Base-by-base conservation (phyloP, 495 filamentous ascomycete genomes). In the Penicillium soppii region DNA sequence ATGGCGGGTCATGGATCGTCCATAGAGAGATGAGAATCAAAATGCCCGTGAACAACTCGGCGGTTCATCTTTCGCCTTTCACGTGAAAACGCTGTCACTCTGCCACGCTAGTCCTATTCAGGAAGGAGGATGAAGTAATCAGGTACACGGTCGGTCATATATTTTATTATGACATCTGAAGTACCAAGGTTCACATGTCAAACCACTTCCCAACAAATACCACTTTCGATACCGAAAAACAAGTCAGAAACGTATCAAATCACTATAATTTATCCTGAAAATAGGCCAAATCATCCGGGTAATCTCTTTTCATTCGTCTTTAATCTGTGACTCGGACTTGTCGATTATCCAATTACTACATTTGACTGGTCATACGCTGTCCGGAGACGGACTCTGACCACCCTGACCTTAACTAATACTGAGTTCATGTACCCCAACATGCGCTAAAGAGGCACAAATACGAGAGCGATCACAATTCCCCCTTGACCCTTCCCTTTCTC, bases 1-100 rank as follows among this genome's bases (percentile, higher is more conserved):
- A 50, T 50, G 47, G 47, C 47, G 47, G 47, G 47, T 43, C 47
- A 41, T 15, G 21, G 37, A 49, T 36, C 44, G 20, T 48, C 33
- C 45, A 48, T 23, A 16, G 27, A 43, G 48, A 51, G 38, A 35
- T n/a, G 37, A 40, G 35, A 40, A 13, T 13, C 7, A 43, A 29
- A 25, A 43, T 27, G 26, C 30, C 29, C 43, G n/a, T n/a, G 25
- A 47, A 16, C 13, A 15, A 15, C 17, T 40, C 47, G 47, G 44
- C 36, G 32, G 36, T 47, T 47, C 44, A 47, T 47, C 22, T 27
- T 17, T 37, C 8, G 25, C 21, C 44, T 49, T 49, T 51, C 48
- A 51, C 48, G 48, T 51, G 48, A 51, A 51, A 25, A 51, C 26
- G 35, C 5, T 29, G 44, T 37, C 44, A 47, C 29, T n/a, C 12